phyloP scores from a whole-genome alignment of 139 green algal species.

The Mesotaenium endlicherianum region DNA sequence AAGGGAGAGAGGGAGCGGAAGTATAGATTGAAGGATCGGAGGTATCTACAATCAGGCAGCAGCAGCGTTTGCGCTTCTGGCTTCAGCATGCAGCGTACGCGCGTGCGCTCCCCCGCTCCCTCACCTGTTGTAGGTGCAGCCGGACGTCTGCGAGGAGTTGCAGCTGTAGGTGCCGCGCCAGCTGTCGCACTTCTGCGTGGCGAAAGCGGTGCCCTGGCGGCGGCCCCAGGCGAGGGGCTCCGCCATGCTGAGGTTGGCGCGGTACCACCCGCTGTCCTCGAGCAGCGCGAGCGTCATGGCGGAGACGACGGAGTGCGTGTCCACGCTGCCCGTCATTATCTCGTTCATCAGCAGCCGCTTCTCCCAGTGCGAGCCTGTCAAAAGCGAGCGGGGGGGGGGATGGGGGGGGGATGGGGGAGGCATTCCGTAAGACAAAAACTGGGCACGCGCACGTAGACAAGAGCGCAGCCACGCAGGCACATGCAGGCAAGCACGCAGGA shows the following conservation, averaged over 20 bases:
- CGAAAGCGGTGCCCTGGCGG: not conserved
- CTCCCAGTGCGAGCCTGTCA: constrained; percentile 41
- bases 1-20: too few species aligned
- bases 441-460: not conserved
- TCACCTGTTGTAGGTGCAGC: constrained; percentile 17
- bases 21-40: too few species aligned
- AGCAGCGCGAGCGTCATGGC: constrained; percentile 32
- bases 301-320: not conserved
- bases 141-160: not conserved
- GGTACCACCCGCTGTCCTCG: constrained; percentile 29
- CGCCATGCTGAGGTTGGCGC: constrained; percentile 3
- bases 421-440: not conserved
- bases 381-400: not conserved
- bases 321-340: constrained; percentile 31
- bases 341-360: constrained; percentile 37
- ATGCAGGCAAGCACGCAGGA: too few species aligned
- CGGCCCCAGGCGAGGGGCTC: not conserved
- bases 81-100: too few species aligned
- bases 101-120: not conserved
- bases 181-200: not conserved
- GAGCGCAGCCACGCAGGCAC: too few species aligned
- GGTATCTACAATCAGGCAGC: too few species aligned
- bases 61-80: too few species aligned
- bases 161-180: constrained; percentile 10
- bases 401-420: not conserved